Evolutionary conservation across 352 stramenopile genomes (phyloP).

Genomic region (Globisporangium barbulae): DNA sequence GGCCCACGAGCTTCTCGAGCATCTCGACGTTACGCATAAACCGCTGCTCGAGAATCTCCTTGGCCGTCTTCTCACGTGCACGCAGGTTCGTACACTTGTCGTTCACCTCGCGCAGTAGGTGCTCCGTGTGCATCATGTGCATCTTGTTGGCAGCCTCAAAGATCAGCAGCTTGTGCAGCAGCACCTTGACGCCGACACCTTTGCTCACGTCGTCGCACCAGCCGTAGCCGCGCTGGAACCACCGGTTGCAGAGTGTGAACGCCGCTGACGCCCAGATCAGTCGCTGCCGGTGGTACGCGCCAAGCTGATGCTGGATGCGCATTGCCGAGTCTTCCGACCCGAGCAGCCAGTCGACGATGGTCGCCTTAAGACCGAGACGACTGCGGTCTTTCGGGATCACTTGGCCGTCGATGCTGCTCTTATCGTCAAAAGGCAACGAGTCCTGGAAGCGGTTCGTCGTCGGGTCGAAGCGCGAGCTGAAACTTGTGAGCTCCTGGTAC

Average conservation of each 20-base stretch:
- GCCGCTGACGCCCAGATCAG: conserved; percentile 53
- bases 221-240: conserved; percentile 57
- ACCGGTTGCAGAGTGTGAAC: conserved; percentile 59
- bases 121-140: conserved; percentile 69
- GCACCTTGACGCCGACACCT: conserved; percentile 59
- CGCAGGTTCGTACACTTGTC: conserved; percentile 60
- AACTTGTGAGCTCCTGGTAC: conserved; percentile 58
- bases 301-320: conserved; percentile 40
- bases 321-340: conserved; percentile 48
- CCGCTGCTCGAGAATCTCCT: conserved; percentile 33
- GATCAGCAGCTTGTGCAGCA: conserved; percentile 51
- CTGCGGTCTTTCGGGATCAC: conserved; percentile 45
- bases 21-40: conserved; percentile 39
- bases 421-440: conserved; percentile 36
- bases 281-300: conserved; percentile 46
- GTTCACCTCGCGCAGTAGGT: conserved; percentile 53
- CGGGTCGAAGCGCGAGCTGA: conserved; percentile 44
- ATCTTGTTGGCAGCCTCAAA: conserved; percentile 73
- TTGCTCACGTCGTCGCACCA: conserved; percentile 60
- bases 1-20: conserved; percentile 47
- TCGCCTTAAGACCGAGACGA: conserved; percentile 39
- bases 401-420: conserved; percentile 35
- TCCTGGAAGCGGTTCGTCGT: conserved; percentile 37
- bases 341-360: conserved; percentile 58
- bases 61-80: conserved; percentile 36